Percentiles rank a stretch among this genome's conserved stretches.
phyloP scores from a whole-genome alignment of 2,329 filamentous ascomycete species.

The Neonectria sp. region DNA sequence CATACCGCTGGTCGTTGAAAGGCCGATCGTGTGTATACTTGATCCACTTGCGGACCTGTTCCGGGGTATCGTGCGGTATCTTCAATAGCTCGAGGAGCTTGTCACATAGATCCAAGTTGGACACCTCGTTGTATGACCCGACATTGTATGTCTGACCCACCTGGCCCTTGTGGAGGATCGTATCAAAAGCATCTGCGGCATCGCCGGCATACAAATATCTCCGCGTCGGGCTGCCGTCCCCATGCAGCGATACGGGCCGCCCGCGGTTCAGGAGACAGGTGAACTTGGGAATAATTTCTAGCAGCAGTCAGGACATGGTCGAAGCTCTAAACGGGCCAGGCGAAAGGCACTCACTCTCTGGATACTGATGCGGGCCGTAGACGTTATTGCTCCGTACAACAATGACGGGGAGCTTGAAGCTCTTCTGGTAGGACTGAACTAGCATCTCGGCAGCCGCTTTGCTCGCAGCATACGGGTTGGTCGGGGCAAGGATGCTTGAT shows the following conservation, averaged over 20 bases:
- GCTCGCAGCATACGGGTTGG: constrained; percentile 86
- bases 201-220: constrained; percentile 86
- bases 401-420: constrained; percentile 84
- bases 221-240: constrained; percentile 81
- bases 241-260: constrained; percentile 80
- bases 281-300: constrained; percentile 90
- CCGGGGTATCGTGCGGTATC: constrained; percentile 64
- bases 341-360: constrained; percentile 75
- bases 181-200: constrained; percentile 86
- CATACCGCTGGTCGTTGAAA: constrained; percentile 83
- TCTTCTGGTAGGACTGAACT: constrained; percentile 89
- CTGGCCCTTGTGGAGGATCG: constrained; percentile 83
- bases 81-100: constrained; percentile 76
- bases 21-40: constrained; percentile 84
- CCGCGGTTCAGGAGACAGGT: constrained; percentile 78
- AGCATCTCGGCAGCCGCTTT: constrained; percentile 89
- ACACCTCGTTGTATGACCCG: constrained; percentile 82
- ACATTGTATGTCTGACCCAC: constrained; percentile 88
- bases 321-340: too few species aligned
- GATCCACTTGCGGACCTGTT: constrained; percentile 75
- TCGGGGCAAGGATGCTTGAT: constrained; percentile 81
- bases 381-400: constrained; percentile 89
- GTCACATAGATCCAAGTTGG: constrained; percentile 78
- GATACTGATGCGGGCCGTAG: constrained; percentile 87
- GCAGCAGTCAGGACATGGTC: background rate